phyloP scores from a whole-genome alignment of 2,329 filamentous ascomycete species.

The Colletotrichum lentis region DNA sequence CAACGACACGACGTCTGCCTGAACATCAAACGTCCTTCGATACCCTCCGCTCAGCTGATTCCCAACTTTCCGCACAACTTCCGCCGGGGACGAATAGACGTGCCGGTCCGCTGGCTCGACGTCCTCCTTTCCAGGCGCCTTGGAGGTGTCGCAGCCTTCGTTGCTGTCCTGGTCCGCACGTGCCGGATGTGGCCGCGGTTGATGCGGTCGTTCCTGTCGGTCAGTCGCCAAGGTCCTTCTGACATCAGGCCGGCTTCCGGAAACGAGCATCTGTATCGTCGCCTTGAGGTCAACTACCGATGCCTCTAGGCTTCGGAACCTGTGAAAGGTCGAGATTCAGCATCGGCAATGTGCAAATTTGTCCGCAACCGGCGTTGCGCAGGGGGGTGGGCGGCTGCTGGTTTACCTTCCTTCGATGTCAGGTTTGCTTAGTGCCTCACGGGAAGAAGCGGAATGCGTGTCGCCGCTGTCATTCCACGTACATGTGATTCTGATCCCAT shows the following conservation, averaged over 20 bases:
- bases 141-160: not conserved
- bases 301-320: conserved; percentile 28
- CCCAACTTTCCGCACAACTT: conserved; percentile 33
- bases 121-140: conserved; percentile 15
- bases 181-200: too few species aligned
- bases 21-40: conserved; percentile 29
- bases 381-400: not conserved
- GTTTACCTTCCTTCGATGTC: conserved; percentile 28
- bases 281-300: conserved; percentile 29
- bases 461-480: conserved; percentile 37
- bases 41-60: conserved; percentile 34
- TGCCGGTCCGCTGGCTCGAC: conserved; percentile 33
- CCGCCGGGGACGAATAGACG: conserved; percentile 33
- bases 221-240: not conserved
- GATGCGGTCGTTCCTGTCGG: conserved; percentile 7
- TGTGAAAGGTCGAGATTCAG: not conserved
- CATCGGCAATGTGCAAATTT: not conserved
- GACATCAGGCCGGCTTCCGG: conserved; percentile 19
- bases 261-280: conserved; percentile 26
- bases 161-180: conserved; percentile 7
- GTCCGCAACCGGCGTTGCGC: not conserved
- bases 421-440: conserved; percentile 19
- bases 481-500: conserved; percentile 22
- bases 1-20: conserved; percentile 29
- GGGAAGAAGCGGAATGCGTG: conserved; percentile 28